Percentiles rank a stretch among this genome's conserved stretches.
Conservation (phyloP, 2,329 filamentous ascomycete genomes). For the Aureobasidium pullulans region DNA sequence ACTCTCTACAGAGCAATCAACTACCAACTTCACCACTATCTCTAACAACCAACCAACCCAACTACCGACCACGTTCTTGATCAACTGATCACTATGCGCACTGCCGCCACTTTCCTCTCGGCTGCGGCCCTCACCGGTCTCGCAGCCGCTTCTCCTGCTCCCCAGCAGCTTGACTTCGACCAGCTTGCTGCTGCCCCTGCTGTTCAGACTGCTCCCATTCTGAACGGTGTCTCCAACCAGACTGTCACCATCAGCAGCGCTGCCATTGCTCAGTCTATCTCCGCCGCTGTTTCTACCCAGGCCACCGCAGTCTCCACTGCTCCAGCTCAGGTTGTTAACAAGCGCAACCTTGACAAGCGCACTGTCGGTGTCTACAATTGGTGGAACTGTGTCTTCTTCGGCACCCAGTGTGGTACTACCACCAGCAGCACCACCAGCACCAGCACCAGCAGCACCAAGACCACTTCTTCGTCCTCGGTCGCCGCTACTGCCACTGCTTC, state of each 20-base stretch:
- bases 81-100: conserved; percentile 12
- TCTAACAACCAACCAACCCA: neutral
- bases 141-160: conserved; percentile 18
- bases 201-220: conserved; percentile 17
- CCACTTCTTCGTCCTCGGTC: neutral
- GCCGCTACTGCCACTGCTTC: neutral
- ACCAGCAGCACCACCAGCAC: conserved; percentile 12
- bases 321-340: conserved; percentile 13
- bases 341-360: conserved; percentile 15
- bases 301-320: conserved; percentile 17
- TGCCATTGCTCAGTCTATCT: conserved; percentile 16
- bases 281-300: conserved; percentile 16
- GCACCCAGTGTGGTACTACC: neutral
- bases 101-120: conserved; percentile 15
- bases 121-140: conserved; percentile 19
- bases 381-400: neutral
- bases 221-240: conserved; percentile 17
- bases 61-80: neutral
- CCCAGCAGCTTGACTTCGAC: conserved; percentile 21
- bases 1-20: conserved; percentile 6
- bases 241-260: conserved; percentile 17
- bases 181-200: conserved; percentile 19
- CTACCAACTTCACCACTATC: neutral
- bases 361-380: neutral
- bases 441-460: conserved; percentile 10